Percentiles rank a stretch among this genome's conserved stretches.
Evolutionary conservation across 768 basidiomycete genomes (phyloP).

Genomic region (Collybiopsis luxurians): DNA sequence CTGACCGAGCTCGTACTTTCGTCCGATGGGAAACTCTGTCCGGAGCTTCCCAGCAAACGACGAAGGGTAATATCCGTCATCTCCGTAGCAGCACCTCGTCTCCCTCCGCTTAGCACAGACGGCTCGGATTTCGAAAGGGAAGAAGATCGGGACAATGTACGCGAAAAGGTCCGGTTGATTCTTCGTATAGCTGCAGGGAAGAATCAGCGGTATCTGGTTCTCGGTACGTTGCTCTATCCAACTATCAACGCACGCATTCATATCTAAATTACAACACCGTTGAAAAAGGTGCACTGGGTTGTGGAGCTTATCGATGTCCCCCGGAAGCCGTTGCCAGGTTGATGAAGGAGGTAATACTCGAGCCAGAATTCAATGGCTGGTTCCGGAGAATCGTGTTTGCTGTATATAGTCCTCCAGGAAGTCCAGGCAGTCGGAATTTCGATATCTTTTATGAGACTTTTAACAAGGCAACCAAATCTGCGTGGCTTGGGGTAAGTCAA

Average conservation of each 20-base stretch:
- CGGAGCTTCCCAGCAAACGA: slow-evolving; percentile 26
- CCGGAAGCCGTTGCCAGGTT: slow-evolving; percentile 35
- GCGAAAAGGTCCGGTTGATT: slow-evolving; percentile 38
- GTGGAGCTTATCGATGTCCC: slow-evolving; percentile 41
- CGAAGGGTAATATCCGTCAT: slow-evolving; percentile 39
- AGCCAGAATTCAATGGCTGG: slow-evolving; percentile 39
- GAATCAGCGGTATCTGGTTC: slow-evolving; percentile 31
- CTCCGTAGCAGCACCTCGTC: slow-evolving; percentile 40
- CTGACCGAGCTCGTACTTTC: too few species aligned
- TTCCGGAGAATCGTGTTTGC: slow-evolving; percentile 40
- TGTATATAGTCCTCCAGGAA: slow-evolving; percentile 28
- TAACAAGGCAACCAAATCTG: too few species aligned
- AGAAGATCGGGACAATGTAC: slow-evolving; percentile 28
- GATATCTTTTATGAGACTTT: slow-evolving; percentile 32
- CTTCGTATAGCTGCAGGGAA: slow-evolving; percentile 40
- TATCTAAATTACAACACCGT: not conserved
- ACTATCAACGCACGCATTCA: too few species aligned
- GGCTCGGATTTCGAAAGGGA: slow-evolving; percentile 18
- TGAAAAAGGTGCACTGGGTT: slow-evolving; percentile 28
- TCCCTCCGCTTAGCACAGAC: slow-evolving; percentile 25
- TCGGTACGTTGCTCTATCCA: slow-evolving; percentile 25
- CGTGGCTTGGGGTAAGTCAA: too few species aligned
- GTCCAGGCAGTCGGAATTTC: slow-evolving; percentile 29
- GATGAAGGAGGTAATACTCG: slow-evolving; percentile 38
- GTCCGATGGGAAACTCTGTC: slow-evolving; percentile 32